Evolutionary conservation across 331 rosid species (phyloP).

Genomic region (Acacia pycnantha): DNA sequence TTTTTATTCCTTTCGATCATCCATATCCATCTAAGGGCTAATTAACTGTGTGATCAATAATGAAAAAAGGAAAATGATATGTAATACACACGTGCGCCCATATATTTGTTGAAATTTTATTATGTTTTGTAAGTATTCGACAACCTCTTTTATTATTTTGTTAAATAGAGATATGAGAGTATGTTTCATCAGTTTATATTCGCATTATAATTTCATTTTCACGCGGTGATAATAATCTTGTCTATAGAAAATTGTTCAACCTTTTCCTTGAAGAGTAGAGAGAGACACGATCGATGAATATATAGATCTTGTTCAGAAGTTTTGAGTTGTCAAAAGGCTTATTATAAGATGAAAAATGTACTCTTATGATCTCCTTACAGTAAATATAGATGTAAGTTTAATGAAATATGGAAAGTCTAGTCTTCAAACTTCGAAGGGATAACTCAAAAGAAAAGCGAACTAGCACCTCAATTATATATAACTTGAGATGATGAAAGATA

Average conservation of each 20-base stretch:
- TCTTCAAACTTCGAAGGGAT: background rate
- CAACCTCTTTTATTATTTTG: background rate
- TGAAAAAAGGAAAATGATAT: background rate
- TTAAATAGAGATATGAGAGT: background rate
- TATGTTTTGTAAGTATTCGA: background rate
- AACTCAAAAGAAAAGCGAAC: background rate
- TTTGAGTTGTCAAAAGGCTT: background rate
- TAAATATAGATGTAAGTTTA: background rate
- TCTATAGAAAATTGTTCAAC: background rate
- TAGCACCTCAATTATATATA: background rate
- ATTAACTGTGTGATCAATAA: background rate
- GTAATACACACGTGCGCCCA: background rate
- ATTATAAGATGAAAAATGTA: background rate
- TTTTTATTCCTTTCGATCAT: background rate
- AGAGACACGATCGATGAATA: background rate
- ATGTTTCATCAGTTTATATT: background rate
- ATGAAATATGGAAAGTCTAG: background rate
- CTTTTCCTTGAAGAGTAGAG: background rate
- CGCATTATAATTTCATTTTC: background rate
- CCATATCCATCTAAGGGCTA: background rate
- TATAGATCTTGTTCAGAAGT: background rate
- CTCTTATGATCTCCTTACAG: background rate
- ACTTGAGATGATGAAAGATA: background rate
- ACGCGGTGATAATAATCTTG: background rate
- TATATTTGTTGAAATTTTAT: background rate